Conservation (phyloP, 176 grass and related monocot genomes). For the Juncus effusus region DNA sequence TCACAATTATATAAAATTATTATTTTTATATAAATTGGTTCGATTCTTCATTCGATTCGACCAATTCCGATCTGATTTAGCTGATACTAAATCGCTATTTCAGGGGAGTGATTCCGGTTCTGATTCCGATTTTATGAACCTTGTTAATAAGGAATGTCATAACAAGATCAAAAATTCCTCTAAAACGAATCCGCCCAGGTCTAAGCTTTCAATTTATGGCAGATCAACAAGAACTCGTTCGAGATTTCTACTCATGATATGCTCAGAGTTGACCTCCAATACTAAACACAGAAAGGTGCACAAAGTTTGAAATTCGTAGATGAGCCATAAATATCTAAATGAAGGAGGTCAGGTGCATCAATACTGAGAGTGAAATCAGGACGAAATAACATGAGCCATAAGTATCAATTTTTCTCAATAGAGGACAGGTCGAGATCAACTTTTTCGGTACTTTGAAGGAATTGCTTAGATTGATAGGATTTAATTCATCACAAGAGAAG, state of each 20-base stretch:
- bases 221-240: slow-evolving; percentile 4
- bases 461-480: background rate
- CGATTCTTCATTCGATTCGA: too few relatives aligned
- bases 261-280: background rate
- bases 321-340: background rate
- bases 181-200: background rate
- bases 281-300: background rate
- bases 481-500: too few relatives aligned
- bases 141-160: too few relatives aligned
- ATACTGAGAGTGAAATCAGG: background rate
- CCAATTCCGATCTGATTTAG: too few relatives aligned
- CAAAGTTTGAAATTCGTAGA: background rate
- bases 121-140: too few relatives aligned
- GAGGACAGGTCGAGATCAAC: too few relatives aligned
- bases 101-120: too few relatives aligned
- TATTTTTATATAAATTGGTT: too few relatives aligned
- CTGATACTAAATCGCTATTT: too few relatives aligned
- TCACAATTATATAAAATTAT: too few relatives aligned
- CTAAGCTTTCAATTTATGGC: background rate
- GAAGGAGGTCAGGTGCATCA: background rate
- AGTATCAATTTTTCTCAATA: background rate
- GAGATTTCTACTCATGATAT: background rate
- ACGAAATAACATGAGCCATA: background rate
- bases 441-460: background rate
- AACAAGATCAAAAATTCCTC: background rate